Base-by-base conservation (phyloP, 2,329 filamentous ascomycete genomes). In the Beauveria australis region DNA sequence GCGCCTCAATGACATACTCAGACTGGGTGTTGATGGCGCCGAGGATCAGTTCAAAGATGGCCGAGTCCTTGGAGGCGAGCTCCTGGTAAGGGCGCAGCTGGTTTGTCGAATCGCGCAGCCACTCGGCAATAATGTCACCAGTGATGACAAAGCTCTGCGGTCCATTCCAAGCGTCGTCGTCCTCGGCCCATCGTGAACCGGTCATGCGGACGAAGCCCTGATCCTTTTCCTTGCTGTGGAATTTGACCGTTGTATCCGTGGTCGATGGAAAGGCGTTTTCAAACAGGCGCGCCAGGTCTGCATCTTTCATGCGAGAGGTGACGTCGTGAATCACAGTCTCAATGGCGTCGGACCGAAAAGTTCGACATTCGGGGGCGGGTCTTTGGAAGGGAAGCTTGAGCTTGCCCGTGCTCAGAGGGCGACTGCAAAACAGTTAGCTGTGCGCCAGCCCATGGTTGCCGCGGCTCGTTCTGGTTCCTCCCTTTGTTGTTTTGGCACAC, bases 21-120 rank as follows among this genome's bases (percentile, higher is more conserved):
- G 90, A 83, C 75, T 99, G 94, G 0, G 94, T 97, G 72, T 96
- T 96, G 76, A 97, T 96, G 47, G 93, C 93, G 24, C 94, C 94
- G 1, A 95, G 78, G 28, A 99, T 91, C 58, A 99, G 78, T 64
- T 83, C 87, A 70, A 88, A 85, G 55, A 99, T 87, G 47, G 81
- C 82, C 44, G 85, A 83, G 69, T 97, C 92, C 64, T 91, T 90
- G 68, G 86, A 90, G 2, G 92, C 89, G 26, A 99, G 79, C 0
- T 83, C 78, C 71, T 97, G 93, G 70, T 99, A 99, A 58, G 94
- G 92, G 2, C 88, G 84, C 57, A 99, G 76, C 74, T 99, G 94
- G 73, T 97, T 97, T 12, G 92, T 95, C 12, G 91, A 95, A 74
- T 96, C 91, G 56, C 92, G 86, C 54, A 96, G 78, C 92, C 92